Conservation (phyloP, 345 rosid genomes). For the Cardamine resedifolia region DNA sequence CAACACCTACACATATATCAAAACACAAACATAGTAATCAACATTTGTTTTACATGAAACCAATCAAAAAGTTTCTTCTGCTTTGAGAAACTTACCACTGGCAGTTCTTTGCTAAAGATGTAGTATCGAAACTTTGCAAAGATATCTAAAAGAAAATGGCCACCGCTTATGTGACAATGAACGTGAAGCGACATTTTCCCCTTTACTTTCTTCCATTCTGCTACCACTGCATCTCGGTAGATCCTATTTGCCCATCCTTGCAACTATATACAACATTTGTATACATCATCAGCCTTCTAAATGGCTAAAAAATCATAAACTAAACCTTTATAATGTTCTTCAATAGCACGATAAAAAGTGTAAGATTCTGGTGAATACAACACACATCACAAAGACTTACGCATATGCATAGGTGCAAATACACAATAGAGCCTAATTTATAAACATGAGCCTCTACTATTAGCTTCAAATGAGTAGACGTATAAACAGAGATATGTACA, state of each 20-base stretch:
- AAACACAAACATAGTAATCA: constrained; percentile 4
- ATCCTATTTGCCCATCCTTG: constrained; percentile 91
- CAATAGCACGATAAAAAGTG: not conserved
- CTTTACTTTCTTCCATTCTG: constrained; percentile 96
- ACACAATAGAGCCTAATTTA: not conserved
- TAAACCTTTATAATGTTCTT: not conserved
- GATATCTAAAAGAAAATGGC: constrained; percentile 77
- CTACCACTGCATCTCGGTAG: constrained; percentile 94
- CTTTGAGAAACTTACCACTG: constrained; percentile 55
- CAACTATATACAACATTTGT: constrained; percentile 48
- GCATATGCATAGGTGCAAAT: not conserved
- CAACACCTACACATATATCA: constrained; percentile 56
- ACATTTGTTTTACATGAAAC: not conserved
- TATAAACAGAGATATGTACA: not conserved
- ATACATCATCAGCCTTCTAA: not conserved
- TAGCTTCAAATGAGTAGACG: not conserved
- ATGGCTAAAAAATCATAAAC: not conserved
- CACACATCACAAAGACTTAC: not conserved
- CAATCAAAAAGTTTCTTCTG: not conserved
- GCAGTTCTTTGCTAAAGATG: constrained; percentile 93
- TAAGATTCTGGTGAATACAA: not conserved
- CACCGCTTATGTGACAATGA: constrained; percentile 96
- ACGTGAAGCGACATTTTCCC: constrained; percentile 96
- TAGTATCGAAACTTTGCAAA: constrained; percentile 71
- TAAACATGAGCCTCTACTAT: not conserved